Conservation (phyloP, 495 filamentous ascomycete species). For the Umbilicaria muhlenbergii region DNA sequence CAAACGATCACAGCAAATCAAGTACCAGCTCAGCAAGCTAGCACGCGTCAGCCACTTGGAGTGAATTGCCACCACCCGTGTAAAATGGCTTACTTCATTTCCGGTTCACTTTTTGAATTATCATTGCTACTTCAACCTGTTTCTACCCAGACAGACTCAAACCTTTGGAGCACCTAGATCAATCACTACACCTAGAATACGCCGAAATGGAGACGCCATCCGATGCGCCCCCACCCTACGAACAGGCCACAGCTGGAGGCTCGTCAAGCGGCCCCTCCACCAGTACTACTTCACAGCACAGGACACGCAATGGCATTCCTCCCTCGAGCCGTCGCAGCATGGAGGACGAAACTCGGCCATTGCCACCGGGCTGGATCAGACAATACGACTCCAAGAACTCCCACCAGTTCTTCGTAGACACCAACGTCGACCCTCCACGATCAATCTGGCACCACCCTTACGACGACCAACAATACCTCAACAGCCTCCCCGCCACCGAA, state of each 20-base stretch:
- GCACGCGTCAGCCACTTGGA: no score
- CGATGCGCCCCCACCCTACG: constrained; percentile 21
- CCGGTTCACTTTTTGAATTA: no score
- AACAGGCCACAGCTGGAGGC: constrained; percentile 9
- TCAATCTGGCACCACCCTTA: constrained; percentile 37
- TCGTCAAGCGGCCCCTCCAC: not conserved
- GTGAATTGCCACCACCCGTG: no score
- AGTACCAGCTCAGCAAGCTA: no score
- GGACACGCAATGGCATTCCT: constrained; percentile 26
- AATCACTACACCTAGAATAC: not conserved
- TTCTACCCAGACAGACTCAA: not conserved
- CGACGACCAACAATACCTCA: constrained; percentile 30
- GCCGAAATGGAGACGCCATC: not conserved
- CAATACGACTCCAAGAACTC: constrained; percentile 25
- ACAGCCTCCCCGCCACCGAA: constrained; percentile 20
- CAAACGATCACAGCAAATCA: no score
- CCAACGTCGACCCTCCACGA: constrained; percentile 25
- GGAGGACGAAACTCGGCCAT: constrained; percentile 31
- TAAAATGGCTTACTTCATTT: no score
- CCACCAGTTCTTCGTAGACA: constrained; percentile 38
- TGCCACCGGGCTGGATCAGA: constrained; percentile 29
- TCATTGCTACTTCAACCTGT: no score
- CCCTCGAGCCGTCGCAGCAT: constrained; percentile 25
- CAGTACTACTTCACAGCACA: not conserved
- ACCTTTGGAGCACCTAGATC: not conserved